Evolutionary conservation across 2,329 filamentous ascomycete genomes (phyloP).

Genomic region (Xylariaceae sp.): DNA sequence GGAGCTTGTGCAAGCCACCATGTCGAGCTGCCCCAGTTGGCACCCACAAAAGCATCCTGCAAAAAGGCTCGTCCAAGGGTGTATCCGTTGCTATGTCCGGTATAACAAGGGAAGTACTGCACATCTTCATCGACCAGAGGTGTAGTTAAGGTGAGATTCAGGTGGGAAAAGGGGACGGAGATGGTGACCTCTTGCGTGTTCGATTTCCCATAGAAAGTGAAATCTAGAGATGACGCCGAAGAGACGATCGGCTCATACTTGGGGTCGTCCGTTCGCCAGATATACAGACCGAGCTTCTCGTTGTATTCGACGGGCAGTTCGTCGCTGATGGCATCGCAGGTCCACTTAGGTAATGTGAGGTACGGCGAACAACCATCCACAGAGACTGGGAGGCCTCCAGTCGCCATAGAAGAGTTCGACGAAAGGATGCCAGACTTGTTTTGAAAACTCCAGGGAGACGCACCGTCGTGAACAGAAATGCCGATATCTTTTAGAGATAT

Average conservation of each 20-base stretch:
- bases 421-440: conserved; percentile 30
- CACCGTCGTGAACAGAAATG: conserved; percentile 37
- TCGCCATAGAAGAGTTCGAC: conserved; percentile 27
- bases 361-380: conserved; percentile 38
- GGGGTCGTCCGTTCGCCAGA: conserved; percentile 36
- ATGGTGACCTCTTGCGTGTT: conserved; percentile 35
- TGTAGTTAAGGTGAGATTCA: conserved; percentile 38
- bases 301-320: conserved; percentile 37
- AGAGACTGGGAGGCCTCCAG: conserved; percentile 28
- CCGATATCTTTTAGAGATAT: conserved; percentile 37
- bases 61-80: conserved; percentile 42
- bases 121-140: conserved; percentile 33
- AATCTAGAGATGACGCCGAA: conserved; percentile 38
- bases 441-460: conserved; percentile 35
- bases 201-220: conserved; percentile 34
- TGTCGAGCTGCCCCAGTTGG: conserved; percentile 34
- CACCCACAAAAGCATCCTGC: conserved; percentile 43
- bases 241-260: conserved; percentile 36
- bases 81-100: conserved; percentile 25
- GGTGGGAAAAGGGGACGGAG: conserved; percentile 38
- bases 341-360: conserved; percentile 36
- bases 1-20: conserved; percentile 40
- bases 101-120: conserved; percentile 41
- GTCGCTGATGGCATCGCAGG: conserved; percentile 37
- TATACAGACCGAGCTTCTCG: conserved; percentile 35